Evolutionary conservation across 2,329 filamentous ascomycete species (phyloP).

Genomic region (Cladosporium sp.): DNA sequence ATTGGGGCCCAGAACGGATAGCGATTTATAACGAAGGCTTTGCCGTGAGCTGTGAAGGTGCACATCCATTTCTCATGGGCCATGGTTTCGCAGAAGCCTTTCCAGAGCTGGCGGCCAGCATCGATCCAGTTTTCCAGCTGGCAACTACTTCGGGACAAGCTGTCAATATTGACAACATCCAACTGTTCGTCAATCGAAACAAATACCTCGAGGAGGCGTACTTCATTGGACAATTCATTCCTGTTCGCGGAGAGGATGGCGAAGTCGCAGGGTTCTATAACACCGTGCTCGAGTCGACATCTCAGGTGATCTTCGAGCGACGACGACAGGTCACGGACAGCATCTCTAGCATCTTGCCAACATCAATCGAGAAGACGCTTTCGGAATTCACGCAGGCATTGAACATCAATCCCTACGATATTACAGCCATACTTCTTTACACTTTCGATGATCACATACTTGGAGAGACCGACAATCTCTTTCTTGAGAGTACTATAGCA

Average conservation of each 20-base stretch:
- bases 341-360: conserved; percentile 17
- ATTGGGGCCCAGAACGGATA: conserved; percentile 34
- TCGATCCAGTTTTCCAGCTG: conserved; percentile 13
- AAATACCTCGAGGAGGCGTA: conserved; percentile 27
- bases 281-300: conserved; percentile 25
- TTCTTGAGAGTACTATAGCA: conserved; percentile 21
- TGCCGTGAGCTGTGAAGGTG: conserved; percentile 30
- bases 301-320: conserved; percentile 21
- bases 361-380: conserved; percentile 18
- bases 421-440: conserved; percentile 25
- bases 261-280: conserved; percentile 29
- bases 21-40: conserved; percentile 43
- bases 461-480: conserved; percentile 3
- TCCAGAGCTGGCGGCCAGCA: conserved; percentile 13
- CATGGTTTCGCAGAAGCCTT: conserved; percentile 23
- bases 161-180: conserved; percentile 23
- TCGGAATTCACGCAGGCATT: conserved; percentile 18
- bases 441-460: conserved; percentile 19
- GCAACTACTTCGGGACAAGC: conserved; percentile 19
- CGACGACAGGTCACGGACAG: conserved; percentile 20
- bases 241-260: conserved; percentile 25
- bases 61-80: conserved; percentile 29
- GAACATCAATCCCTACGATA: conserved; percentile 20
- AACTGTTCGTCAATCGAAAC: conserved; percentile 20
- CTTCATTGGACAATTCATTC: conserved; percentile 27